A percentile compares a stretch with the other conserved stretches of the same genome.
These are phyloP conservation scores for Plectranthus barbatus DNA, from an alignment of 257 asterid genomes.

Conservation along the genomic window DNA sequence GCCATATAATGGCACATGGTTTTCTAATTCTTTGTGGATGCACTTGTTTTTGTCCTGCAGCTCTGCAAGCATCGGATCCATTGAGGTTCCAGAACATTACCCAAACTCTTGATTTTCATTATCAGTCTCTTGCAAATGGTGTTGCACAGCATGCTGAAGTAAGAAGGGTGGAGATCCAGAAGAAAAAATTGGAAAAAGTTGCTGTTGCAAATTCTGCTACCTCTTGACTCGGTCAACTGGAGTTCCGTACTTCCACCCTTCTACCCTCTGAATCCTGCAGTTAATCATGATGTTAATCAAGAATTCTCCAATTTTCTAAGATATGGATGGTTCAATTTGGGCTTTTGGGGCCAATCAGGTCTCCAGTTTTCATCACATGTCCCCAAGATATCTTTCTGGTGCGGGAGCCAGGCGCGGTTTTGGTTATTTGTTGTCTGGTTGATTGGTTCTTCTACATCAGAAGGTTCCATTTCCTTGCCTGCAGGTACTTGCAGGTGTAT, in stretches of 20 bases:
- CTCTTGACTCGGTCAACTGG: conserved; percentile 28
- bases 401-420: conserved; percentile 10
- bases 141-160: conserved; percentile 94
- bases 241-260: conserved; percentile 3
- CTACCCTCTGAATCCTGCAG: conserved; percentile 27
- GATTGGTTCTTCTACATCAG: conserved; percentile 31
- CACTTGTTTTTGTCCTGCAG: conserved; percentile 27
- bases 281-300: conserved; percentile 32
- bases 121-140: conserved; percentile 84
- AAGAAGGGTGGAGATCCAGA: conserved; percentile 75
- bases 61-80: conserved; percentile 75
- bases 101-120: conserved; percentile 73
- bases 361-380: neutral
- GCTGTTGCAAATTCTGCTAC: conserved; percentile 39
- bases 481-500: conserved; percentile 16
- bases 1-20: neutral
- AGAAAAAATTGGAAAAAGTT: conserved; percentile 63
- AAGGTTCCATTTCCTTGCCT: conserved; percentile 20
- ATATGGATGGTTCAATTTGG: conserved; percentile 24
- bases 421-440: conserved; percentile 12
- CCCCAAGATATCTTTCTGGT: neutral
- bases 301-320: conserved; percentile 14
- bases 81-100: conserved; percentile 83
- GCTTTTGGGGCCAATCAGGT: conserved; percentile 16
- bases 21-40: neutral